phyloP scores from a whole-genome alignment of 2,329 filamentous ascomycete genomes.

The Hypoxylon sp. region DNA sequence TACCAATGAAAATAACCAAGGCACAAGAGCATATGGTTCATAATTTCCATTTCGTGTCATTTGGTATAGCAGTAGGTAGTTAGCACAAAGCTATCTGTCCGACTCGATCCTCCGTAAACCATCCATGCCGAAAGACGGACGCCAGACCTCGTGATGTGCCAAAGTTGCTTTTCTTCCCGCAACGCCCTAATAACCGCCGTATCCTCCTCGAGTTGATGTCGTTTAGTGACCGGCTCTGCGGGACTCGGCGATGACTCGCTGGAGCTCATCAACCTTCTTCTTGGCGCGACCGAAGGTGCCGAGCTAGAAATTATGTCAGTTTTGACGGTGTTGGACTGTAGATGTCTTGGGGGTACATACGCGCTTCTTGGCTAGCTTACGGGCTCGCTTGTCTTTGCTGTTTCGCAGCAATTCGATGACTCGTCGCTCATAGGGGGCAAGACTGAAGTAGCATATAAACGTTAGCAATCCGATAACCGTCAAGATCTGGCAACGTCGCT shows the following conservation, averaged over 20 bases:
- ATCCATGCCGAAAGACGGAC: slow-evolving; percentile 47
- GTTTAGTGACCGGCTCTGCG: slow-evolving; percentile 75
- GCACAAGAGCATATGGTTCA: slow-evolving; percentile 33
- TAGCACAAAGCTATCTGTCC: slow-evolving; percentile 38
- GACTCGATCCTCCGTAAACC: slow-evolving; percentile 38
- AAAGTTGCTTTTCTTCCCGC: slow-evolving; percentile 37
- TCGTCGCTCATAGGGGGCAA: slow-evolving; percentile 96
- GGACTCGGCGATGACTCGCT: slow-evolving; percentile 96
- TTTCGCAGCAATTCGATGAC: slow-evolving; percentile 99
- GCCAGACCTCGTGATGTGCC: slow-evolving; percentile 43
- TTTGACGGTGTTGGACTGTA: background rate
- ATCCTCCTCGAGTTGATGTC: slow-evolving; percentile 23
- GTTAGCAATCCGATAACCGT: slow-evolving; percentile 48
- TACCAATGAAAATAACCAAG: slow-evolving; percentile 18
- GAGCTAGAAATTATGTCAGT: slow-evolving; percentile 69
- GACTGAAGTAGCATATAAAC: slow-evolving; percentile 60
- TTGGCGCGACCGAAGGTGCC: slow-evolving; percentile 99
- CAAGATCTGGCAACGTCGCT: too few relatives aligned
- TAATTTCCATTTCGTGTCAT: slow-evolving; percentile 41
- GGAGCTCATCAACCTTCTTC: slow-evolving; percentile 99
- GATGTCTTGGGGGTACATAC: slow-evolving; percentile 65
- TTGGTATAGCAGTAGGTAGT: slow-evolving; percentile 43
- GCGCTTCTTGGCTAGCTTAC: slow-evolving; percentile 99
- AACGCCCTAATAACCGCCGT: slow-evolving; percentile 31
- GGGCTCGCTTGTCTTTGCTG: slow-evolving; percentile 98